These are phyloP conservation scores for Acanthamoeba healyi DNA, from an alignment of 208 protist species.

Conservation along the genomic window DNA sequence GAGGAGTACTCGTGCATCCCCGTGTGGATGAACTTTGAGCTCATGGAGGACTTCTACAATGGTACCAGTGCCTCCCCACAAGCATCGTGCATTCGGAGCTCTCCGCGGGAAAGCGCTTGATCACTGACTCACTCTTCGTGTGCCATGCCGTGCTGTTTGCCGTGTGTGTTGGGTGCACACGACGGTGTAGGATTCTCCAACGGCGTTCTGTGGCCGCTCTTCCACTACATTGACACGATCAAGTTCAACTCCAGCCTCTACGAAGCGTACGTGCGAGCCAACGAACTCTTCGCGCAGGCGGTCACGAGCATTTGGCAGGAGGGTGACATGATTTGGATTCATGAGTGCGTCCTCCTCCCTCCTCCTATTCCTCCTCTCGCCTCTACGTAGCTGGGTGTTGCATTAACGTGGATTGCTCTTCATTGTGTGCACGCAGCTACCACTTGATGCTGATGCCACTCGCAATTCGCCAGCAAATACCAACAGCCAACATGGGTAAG, in stretches of 20 bases:
- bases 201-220: constrained; percentile 87
- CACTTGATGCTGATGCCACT: constrained; percentile 90
- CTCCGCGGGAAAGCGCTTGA: background rate
- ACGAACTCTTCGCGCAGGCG: constrained; percentile 83
- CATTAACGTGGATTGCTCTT: background rate
- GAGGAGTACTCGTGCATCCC: constrained; percentile 82
- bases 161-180: no score
- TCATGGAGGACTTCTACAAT: constrained; percentile 83
- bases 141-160: background rate
- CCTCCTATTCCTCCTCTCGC: background rate
- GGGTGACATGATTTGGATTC: constrained; percentile 58
- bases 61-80: constrained; percentile 32
- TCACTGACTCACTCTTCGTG: background rate
- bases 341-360: constrained; percentile 38
- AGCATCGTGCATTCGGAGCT: no score
- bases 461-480: constrained; percentile 81
- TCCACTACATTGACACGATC: constrained; percentile 85
- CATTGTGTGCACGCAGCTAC: constrained; percentile 73
- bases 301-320: constrained; percentile 52
- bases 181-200: constrained; percentile 60
- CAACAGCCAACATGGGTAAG: constrained; percentile 80
- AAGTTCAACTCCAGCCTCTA: constrained; percentile 82
- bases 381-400: background rate
- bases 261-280: constrained; percentile 84
- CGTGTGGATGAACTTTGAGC: constrained; percentile 78